These are phyloP conservation scores for Aspergillus cristatus DNA, from an alignment of 495 filamentous ascomycete species.

Conservation along the genomic window DNA sequence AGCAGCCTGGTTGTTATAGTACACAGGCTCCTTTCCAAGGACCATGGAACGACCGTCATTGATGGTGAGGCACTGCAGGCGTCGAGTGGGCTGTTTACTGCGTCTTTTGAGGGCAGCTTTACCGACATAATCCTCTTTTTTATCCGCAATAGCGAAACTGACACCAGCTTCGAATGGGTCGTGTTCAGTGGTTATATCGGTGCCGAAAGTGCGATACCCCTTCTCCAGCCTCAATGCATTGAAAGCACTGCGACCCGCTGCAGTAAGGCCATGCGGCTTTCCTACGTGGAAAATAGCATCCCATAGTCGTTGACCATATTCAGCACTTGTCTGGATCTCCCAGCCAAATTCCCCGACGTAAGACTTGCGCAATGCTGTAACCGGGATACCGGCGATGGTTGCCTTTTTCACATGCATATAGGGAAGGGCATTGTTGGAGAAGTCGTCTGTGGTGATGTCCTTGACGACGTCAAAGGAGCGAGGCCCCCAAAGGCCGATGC, in stretches of 20 bases:
- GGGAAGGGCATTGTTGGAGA: constrained; percentile 30
- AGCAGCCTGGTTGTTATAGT: constrained; percentile 19
- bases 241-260: constrained; percentile 38
- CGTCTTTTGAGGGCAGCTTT: constrained; percentile 24
- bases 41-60: constrained; percentile 37
- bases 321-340: constrained; percentile 41
- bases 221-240: constrained; percentile 41
- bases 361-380: constrained; percentile 33
- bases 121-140: constrained; percentile 32
- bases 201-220: constrained; percentile 33
- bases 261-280: constrained; percentile 34
- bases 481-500: constrained; percentile 44
- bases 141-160: constrained; percentile 19
- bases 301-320: constrained; percentile 38
- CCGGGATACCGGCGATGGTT: constrained; percentile 30
- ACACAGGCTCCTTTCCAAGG: constrained; percentile 44
- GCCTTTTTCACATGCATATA: constrained; percentile 30
- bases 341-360: constrained; percentile 42
- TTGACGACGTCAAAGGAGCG: constrained; percentile 30
- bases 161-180: constrained; percentile 41
- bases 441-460: constrained; percentile 23
- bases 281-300: constrained; percentile 36
- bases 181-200: constrained; percentile 41
- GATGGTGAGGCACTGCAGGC: constrained; percentile 32
- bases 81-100: constrained; percentile 12